phyloP scores from a whole-genome alignment of 441 rosid species.

The Eruca vesicaria region DNA sequence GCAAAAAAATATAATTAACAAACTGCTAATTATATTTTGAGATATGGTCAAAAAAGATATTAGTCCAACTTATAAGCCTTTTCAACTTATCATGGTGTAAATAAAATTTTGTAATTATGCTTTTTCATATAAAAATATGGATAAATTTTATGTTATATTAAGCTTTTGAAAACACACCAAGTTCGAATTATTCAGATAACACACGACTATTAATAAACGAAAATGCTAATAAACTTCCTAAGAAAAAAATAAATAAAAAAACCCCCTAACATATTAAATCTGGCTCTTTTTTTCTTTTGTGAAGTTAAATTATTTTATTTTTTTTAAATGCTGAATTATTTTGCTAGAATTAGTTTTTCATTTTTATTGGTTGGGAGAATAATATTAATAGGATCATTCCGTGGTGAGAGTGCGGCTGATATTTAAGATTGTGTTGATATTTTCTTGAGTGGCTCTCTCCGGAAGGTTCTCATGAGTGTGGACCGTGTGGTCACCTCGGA shows the following conservation, averaged over 20 bases:
- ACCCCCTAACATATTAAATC: neutral
- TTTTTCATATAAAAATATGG: neutral
- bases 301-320: neutral
- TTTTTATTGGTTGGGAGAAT: neutral
- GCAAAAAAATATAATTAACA: no score
- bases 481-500: conserved; percentile 10
- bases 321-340: no score
- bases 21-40: no score
- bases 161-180: no score
- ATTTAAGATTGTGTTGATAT: conserved; percentile 33
- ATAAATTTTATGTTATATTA: no score
- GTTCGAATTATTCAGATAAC: no score
- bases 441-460: conserved; percentile 33
- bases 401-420: conserved; percentile 34
- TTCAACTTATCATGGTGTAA: neutral
- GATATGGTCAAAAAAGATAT: no score
- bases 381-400: neutral
- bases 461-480: conserved; percentile 43
- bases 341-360: neutral
- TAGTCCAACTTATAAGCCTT: neutral
- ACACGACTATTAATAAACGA: no score
- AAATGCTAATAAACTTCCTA: no score
- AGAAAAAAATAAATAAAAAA: no score
- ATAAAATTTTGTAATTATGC: neutral
- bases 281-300: neutral